Evolutionary conservation across 139 green algal species (phyloP), one percentile per base, ranked within the genome.

Genomic region (Eudorina sp.): DNA sequence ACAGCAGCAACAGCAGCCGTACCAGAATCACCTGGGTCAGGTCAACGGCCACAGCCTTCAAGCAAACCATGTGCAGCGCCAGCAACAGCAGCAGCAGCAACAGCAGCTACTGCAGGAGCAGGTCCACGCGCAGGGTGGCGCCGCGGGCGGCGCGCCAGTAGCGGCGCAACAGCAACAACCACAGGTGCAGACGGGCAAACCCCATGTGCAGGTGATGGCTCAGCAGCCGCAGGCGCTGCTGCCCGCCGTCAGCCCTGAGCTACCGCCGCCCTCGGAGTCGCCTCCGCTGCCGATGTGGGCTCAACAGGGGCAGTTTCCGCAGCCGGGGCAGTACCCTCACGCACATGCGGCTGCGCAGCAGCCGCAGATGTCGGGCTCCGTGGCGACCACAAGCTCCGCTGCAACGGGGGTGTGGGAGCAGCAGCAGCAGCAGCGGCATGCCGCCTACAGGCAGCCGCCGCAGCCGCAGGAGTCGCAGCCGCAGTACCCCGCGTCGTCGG

Each of bases 171-270:
- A 64, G 46, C 14, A 53, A 14, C 74, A 68, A 46, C 8, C 7
- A 25, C 68, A 76, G 31, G 34, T 51, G 68, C 68, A 76, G 68
- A 8, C 31, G 62, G 16, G 2, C 38, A 31, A 72, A 3, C 21
- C 21, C 38, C 55, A 66, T 66, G 55, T 11, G 7, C 55, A 66
- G 23, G 23, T 66, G 55, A 27, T 38, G 38, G 31, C 13, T 31
- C 70, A 79, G 70, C 70, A 79, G 70, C 70, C 48, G 40, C 40
- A 79, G 29, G 70, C 29, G 70, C 1, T 79, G 11, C 19, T 79
- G 41, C 14, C 70, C 9, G 43, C 66, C 34, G 66, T 75, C 66
- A 75, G 66, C 7, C 66, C 66, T 2, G 66, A 46, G 66, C 66
- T 75, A 7, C 36, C 34, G 66, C 36, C 66, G 4, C 34, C 38